A percentile compares a stretch with the other conserved stretches of the same genome.
Evolutionary conservation across 305 asterid species (phyloP).

Genomic region (Fraxinus velutina): DNA sequence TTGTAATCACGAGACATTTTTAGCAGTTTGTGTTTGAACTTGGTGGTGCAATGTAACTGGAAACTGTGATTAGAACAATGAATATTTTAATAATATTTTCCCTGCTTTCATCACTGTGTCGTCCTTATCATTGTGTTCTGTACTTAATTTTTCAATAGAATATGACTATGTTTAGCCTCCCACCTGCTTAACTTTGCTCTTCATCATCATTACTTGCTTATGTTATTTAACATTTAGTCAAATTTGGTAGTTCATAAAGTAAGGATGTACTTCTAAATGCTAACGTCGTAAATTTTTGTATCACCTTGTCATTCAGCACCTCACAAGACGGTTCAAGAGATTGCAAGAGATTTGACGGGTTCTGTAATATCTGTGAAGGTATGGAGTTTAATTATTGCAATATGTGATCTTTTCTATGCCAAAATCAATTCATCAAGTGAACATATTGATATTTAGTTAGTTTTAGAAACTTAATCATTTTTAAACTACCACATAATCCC

Average conservation of each 20-base stretch:
- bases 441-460: not conserved
- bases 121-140: not conserved
- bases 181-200: not conserved
- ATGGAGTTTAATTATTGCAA: conserved; percentile 13
- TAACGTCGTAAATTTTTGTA: not conserved
- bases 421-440: not conserved
- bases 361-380: conserved; percentile 77
- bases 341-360: conserved; percentile 72
- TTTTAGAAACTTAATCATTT: not conserved
- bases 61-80: not conserved
- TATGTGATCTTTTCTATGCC: not conserved
- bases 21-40: not conserved
- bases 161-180: not conserved
- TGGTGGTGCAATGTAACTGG: not conserved
- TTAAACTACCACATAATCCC: not conserved
- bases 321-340: conserved; percentile 66
- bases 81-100: not conserved
- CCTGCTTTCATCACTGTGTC: not conserved
- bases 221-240: conserved; percentile 7
- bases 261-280: conserved; percentile 12
- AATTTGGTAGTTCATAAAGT: not conserved
- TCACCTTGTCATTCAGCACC: conserved; percentile 50
- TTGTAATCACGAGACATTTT: not conserved
- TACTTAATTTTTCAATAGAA: not conserved
- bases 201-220: not conserved